Evolutionary conservation across 2,329 filamentous ascomycete species (phyloP).

Genomic region (Cercospora sp.): DNA sequence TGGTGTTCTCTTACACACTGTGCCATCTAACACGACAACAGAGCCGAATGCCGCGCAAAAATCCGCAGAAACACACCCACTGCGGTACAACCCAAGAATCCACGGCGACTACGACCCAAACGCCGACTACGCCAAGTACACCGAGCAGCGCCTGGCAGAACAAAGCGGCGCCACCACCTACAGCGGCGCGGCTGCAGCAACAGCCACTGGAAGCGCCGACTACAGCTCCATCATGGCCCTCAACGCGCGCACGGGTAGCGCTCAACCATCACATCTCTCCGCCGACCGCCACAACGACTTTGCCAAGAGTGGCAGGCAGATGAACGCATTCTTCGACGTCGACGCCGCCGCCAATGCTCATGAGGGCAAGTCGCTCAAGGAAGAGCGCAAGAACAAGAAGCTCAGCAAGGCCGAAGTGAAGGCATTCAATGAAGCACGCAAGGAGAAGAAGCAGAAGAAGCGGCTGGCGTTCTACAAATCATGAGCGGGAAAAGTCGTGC

Average conservation of each 20-base stretch:
- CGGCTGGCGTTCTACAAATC: slow-evolving; percentile 86
- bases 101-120: slow-evolving; percentile 96
- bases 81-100: slow-evolving; percentile 90
- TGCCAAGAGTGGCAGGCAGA: slow-evolving; percentile 81
- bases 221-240: slow-evolving; percentile 76
- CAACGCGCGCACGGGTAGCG: slow-evolving; percentile 86
- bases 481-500: slow-evolving; percentile 48
- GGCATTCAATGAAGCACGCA: slow-evolving; percentile 85
- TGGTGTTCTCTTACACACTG: not conserved
- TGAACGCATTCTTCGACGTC: slow-evolving; percentile 95
- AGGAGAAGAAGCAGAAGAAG: slow-evolving; percentile 91
- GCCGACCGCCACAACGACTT: slow-evolving; percentile 82
- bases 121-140: slow-evolving; percentile 76
- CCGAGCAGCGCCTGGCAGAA: slow-evolving; percentile 38
- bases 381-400: slow-evolving; percentile 83
- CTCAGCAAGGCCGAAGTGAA: slow-evolving; percentile 83
- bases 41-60: slow-evolving; percentile 1
- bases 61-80: slow-evolving; percentile 4
- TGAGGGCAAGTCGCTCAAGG: slow-evolving; percentile 85
- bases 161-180: slow-evolving; percentile 40
- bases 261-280: slow-evolving; percentile 67
- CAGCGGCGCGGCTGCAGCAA: slow-evolving; percentile 37
- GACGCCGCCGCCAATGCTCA: slow-evolving; percentile 88
- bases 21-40: not conserved
- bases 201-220: slow-evolving; percentile 34